Conservation (phyloP, 768 basidiomycete genomes). For the Pleurotus tuoliensis region DNA sequence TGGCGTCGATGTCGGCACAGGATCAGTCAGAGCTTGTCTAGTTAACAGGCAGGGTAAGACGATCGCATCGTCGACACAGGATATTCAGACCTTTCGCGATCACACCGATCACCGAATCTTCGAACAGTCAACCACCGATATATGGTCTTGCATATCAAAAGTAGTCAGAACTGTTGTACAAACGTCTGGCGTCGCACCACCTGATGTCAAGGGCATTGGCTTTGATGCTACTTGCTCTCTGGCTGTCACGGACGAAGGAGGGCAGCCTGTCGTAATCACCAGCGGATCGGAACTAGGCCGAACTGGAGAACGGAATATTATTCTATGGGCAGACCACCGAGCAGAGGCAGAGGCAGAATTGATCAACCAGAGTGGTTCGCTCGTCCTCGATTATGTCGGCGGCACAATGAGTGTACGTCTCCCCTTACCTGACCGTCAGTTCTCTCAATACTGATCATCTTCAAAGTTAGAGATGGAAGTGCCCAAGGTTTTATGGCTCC, state of each 20-base stretch:
- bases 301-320: conserved; percentile 75
- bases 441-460: background rate
- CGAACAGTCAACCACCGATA: conserved; percentile 90
- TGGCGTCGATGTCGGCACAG: conserved; percentile 87
- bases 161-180: conserved; percentile 62
- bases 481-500: conserved; percentile 96
- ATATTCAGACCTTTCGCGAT: conserved; percentile 86
- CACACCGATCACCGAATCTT: conserved; percentile 86
- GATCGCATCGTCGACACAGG: conserved; percentile 74
- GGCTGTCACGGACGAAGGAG: conserved; percentile 75
- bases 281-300: conserved; percentile 60
- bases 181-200: conserved; percentile 49
- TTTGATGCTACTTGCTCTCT: conserved; percentile 98
- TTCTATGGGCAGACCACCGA: conserved; percentile 97
- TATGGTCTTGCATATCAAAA: conserved; percentile 70
- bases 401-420: conserved; percentile 85
- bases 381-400: conserved; percentile 92
- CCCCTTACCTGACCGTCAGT: background rate
- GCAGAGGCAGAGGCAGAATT: conserved; percentile 88
- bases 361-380: conserved; percentile 82
- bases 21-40: conserved; percentile 86
- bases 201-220: conserved; percentile 78
- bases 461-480: conserved; percentile 94
- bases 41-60: conserved; percentile 66
- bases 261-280: conserved; percentile 72